Evolutionary conservation across 352 stramenopile species (phyloP), one percentile per base, ranked within the genome.

Genomic region (Pythium myriotylum): DNA sequence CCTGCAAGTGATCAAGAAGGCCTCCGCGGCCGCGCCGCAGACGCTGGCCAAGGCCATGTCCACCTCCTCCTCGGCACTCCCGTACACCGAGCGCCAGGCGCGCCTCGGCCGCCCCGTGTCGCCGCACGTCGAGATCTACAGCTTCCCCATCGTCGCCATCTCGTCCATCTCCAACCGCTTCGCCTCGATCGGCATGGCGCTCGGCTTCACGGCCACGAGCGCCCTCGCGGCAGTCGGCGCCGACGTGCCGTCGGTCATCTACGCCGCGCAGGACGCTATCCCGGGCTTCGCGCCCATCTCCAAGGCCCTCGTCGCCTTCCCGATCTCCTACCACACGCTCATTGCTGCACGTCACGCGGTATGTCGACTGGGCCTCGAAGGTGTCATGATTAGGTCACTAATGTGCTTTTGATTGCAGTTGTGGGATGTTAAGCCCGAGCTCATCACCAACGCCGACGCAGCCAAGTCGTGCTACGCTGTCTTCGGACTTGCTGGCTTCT

Each of bases 81-180:
- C 29, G 5, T 97, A 96, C 68, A 87, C 72, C 8, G 69, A 87
- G 53, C 76, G 84, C n/a, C 91, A 94, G 76, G 74, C 83, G 32
- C 70, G 77, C 43, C 88, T 88, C 19, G 87, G 83, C 8, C 81
- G 88, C 24, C 93, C 93, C 23, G 75, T 98, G 2, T 97, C 84
- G 43, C 95, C 93, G 27, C 91, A 98, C 62, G 84, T 98, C 12
- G 92, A 80, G 32, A 96, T 97, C 54, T 98, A 98, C 71, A 71
- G 79, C 20, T 97, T 97, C 56, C 87, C 93, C 10, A 69, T 96
- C 5, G 81, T 73, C n/a, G 92, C 92, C 22, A 52, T 98, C n/a
- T 84, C 86, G 7, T 97, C 84, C 29, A 97, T 98, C 69, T 88
- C 81, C 33, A 97, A 96, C 48, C 89, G 95, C 37, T 76, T 97